These are phyloP conservation scores for Ceratonia siliqua DNA, from an alignment of 306 rosid genomes.

Conservation along the genomic window DNA sequence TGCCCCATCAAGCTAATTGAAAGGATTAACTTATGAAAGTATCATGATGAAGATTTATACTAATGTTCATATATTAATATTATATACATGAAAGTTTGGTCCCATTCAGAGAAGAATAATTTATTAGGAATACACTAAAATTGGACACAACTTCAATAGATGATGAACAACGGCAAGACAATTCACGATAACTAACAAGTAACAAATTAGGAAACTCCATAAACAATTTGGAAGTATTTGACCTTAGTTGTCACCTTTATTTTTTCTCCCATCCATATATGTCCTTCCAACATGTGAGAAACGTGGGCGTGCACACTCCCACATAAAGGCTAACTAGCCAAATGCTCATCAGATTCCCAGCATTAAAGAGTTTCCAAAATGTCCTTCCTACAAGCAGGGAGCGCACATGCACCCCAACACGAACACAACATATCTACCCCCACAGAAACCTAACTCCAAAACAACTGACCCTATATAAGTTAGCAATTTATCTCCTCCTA, in stretches of 20 bases:
- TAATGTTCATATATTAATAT: neutral
- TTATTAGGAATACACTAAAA: neutral
- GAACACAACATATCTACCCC: neutral
- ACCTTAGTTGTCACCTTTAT: neutral
- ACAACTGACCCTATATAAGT: neutral
- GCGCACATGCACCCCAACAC: neutral
- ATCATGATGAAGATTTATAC: neutral
- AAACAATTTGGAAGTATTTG: neutral
- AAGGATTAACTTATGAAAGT: neutral
- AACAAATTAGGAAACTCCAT: constrained; percentile 8
- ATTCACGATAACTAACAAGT: neutral
- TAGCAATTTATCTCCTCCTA: neutral
- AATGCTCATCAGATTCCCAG: neutral
- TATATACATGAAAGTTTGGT: neutral
- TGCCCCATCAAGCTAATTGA: neutral
- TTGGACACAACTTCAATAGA: neutral
- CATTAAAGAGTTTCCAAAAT: neutral
- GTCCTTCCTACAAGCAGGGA: neutral
- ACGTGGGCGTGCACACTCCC: neutral
- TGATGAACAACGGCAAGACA: neutral
- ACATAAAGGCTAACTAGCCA: neutral
- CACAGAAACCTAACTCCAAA: neutral
- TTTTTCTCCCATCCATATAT: neutral
- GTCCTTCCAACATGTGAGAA: neutral
- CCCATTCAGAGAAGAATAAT: neutral